Evolutionary conservation across 164 flowering plant genomes (phyloP).

Genomic region (Malania oleifera): DNA sequence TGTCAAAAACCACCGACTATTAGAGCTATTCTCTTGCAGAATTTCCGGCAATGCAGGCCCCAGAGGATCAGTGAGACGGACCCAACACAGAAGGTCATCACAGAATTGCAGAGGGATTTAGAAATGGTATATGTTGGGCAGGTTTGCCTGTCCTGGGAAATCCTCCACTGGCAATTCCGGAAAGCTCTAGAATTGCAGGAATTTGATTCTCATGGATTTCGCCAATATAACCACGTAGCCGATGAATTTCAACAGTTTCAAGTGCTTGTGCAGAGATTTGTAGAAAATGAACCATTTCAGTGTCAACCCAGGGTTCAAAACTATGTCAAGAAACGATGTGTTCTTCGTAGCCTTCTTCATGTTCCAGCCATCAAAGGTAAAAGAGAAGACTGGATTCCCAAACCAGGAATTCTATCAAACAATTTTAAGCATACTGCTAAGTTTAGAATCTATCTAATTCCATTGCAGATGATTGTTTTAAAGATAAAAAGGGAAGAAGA

Average conservation of each 20-base stretch:
- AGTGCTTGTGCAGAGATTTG: conserved; percentile 64
- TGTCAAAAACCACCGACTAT: conserved; percentile 27
- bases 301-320: conserved; percentile 50
- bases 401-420: background rate
- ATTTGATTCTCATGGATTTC: conserved; percentile 32
- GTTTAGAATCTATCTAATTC: background rate
- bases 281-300: conserved; percentile 72
- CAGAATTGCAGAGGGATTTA: conserved; percentile 49
- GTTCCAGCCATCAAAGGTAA: conserved; percentile 82
- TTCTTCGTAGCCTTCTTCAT: conserved; percentile 56
- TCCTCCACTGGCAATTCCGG: conserved; percentile 67
- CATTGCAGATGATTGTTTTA: conserved; percentile 47
- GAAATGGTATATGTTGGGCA: conserved; percentile 84
- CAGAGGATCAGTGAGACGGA: conserved; percentile 32
- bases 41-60: conserved; percentile 23
- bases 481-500: conserved; percentile 29
- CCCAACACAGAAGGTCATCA: conserved; percentile 30
- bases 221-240: conserved; percentile 50
- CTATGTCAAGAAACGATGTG: conserved; percentile 54
- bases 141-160: conserved; percentile 86
- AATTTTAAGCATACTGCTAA: background rate
- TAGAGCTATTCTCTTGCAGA: conserved; percentile 29
- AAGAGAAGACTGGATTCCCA: background rate
- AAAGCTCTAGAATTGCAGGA: conserved; percentile 45
- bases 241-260: conserved; percentile 75